Evolutionary conservation across 768 basidiomycete genomes (phyloP), one percentile per base, ranked within the genome.

Genomic region (Suillus bovinus): DNA sequence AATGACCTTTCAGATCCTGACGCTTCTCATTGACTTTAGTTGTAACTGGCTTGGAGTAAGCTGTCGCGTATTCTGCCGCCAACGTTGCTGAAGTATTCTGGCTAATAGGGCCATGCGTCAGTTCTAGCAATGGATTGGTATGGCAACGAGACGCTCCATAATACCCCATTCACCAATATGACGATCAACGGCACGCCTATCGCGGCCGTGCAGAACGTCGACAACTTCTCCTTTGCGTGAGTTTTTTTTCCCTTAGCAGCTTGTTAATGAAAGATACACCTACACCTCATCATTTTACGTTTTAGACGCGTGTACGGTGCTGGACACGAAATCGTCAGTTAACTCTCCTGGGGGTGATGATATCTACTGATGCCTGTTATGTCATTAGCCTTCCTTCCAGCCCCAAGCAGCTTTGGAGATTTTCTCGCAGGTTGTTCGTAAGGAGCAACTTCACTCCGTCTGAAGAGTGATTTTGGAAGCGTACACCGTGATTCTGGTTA

Each of bases 241-340:
- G 86, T 80, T 20, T 22, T 29, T 34, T 46, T 42, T 9, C 4
- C 10, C 41, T 44, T n/a, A n/a, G n/a, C 4, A 11, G 20, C 10
- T 49, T 44, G 5, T 20, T 20, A 20, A 41, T 7, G 17, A 41
- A 3, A 33, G 20, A 41, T 1, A 39, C 41, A 47, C 49, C 34
- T 55, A n/a, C n/a, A n/a, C n/a, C n/a, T n/a, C 34, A 59, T 33
- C 17, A 49, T 29, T 13, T 24, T 16, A 31, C 60, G 29, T 16
- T 22, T 29, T 41, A 87, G 86, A 64, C 78, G 85, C 8, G 80
- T 89, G 0, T 87, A 77, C 68, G 78, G 70, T 63, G 74, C 86
- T 9, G 87, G 87, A 11, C 88, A 88, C 66, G 83, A 86, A 80
- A 81, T 87, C 67, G 87, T 87, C 63, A 69, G 84, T 77, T n/a